These are phyloP conservation scores for Chalciporus pseudorubinellus DNA, from an alignment of 768 basidiomycete species.

Conservation along the genomic window DNA sequence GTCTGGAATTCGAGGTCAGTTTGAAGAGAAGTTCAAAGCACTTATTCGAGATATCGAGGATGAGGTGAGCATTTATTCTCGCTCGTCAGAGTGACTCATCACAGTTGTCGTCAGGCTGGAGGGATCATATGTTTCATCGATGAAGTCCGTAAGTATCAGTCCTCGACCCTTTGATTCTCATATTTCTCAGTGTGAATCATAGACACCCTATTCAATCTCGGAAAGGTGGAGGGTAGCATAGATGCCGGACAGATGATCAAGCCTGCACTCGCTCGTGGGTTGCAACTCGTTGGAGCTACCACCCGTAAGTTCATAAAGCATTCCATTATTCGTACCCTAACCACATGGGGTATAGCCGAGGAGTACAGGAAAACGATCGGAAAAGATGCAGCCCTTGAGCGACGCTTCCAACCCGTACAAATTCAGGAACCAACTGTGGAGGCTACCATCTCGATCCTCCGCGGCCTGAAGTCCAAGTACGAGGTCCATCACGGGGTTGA, in stretches of 20 bases:
- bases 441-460: constrained; percentile 81
- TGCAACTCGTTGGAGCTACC: constrained; percentile 88
- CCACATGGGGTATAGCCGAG: constrained; percentile 48
- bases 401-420: constrained; percentile 85
- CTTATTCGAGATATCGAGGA: constrained; percentile 88
- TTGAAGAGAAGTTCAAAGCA: constrained; percentile 92
- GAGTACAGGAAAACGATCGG: constrained; percentile 90
- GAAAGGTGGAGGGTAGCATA: constrained; percentile 88
- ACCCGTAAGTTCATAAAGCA: constrained; percentile 54
- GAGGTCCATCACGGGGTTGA: constrained; percentile 94
- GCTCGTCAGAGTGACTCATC: constrained; percentile 21
- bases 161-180: background rate
- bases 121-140: constrained; percentile 93
- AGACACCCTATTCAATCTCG: constrained; percentile 84
- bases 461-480: constrained; percentile 80
- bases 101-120: constrained; percentile 45
- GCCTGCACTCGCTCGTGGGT: constrained; percentile 81
- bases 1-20: constrained; percentile 88
- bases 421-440: constrained; percentile 89
- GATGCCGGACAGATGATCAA: constrained; percentile 95
- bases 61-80: constrained; percentile 46
- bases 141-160: constrained; percentile 75
- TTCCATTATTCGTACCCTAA: background rate
- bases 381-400: constrained; percentile 88
- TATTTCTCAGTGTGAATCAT: background rate